phyloP scores from a whole-genome alignment of 805 yeast species.

The Candida argentea region DNA sequence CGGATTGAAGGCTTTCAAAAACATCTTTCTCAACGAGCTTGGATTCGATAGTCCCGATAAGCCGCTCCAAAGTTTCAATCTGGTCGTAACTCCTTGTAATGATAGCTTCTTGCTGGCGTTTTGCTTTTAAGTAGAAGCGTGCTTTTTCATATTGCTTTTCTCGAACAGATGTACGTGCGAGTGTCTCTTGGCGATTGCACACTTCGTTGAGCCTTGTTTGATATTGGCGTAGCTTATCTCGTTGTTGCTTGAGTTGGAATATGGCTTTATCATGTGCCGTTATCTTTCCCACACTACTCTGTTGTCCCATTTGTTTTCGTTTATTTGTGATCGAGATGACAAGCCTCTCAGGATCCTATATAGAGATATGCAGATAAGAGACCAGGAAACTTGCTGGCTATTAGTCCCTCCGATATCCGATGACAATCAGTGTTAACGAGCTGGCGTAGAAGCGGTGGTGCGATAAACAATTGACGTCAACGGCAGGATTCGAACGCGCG shows the following conservation, averaged over 20 bases:
- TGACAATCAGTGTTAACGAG: too few relatives aligned
- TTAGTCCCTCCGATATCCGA: too few relatives aligned
- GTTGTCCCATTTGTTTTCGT: conserved; percentile 39
- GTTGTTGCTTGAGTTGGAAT: conserved; percentile 74
- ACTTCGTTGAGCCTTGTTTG: conserved; percentile 48
- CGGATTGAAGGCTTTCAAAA: conserved; percentile 67
- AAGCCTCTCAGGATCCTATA: too few relatives aligned
- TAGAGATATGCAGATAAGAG: too few relatives aligned
- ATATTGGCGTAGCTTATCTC: conserved; percentile 76
- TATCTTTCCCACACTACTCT: conserved; percentile 46
- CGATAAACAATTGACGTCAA: too few relatives aligned
- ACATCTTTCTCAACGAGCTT: conserved; percentile 84
- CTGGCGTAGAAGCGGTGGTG: too few relatives aligned
- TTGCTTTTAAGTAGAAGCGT: conserved; percentile 57
- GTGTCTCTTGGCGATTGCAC: conserved; percentile 48
- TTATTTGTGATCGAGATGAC: too few relatives aligned
- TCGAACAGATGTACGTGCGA: conserved; percentile 48
- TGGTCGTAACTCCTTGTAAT: conserved; percentile 67
- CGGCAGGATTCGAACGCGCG: too few relatives aligned
- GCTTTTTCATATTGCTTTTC: conserved; percentile 51
- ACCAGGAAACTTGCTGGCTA: too few relatives aligned
- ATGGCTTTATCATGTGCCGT: conserved; percentile 83
- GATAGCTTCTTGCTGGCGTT: conserved; percentile 74
- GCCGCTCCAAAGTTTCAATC: conserved; percentile 65
- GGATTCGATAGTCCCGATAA: conserved; percentile 77